Conservation (phyloP, 768 basidiomycete species). For the Boletales sp. region DNA sequence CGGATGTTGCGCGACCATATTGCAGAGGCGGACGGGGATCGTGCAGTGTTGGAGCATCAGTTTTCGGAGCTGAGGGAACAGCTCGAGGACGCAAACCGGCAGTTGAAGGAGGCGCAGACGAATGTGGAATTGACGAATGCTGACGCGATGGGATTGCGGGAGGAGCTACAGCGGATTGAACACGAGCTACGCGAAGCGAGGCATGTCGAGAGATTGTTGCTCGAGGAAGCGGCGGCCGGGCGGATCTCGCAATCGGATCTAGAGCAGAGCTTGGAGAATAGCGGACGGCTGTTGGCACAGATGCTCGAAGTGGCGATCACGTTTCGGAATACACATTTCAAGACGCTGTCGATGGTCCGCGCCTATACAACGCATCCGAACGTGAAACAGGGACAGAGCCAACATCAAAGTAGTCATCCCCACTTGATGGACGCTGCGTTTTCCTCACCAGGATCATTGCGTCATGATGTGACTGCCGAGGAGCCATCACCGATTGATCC, state of each 20-base stretch:
- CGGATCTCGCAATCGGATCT: constrained; percentile 63
- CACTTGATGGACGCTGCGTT: constrained; percentile 50
- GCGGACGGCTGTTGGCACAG: constrained; percentile 71
- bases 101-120: constrained; percentile 59
- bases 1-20: constrained; percentile 78
- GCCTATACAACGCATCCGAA: constrained; percentile 51
- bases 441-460: constrained; percentile 44
- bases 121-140: constrained; percentile 63
- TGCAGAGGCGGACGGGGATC: constrained; percentile 90
- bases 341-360: constrained; percentile 62
- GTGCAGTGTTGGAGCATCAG: constrained; percentile 88
- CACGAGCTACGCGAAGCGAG: constrained; percentile 66
- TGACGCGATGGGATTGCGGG: constrained; percentile 64
- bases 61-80: constrained; percentile 67
- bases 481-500: constrained; percentile 79
- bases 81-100: constrained; percentile 56
- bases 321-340: constrained; percentile 74
- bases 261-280: constrained; percentile 64
- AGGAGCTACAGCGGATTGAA: constrained; percentile 70
- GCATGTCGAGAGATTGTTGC: constrained; percentile 63
- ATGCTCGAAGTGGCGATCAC: constrained; percentile 76
- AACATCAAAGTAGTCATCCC: constrained; percentile 15
- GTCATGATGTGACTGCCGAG: constrained; percentile 45
- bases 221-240: constrained; percentile 72
- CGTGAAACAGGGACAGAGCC: constrained; percentile 40